phyloP scores from a whole-genome alignment of 768 basidiomycete genomes.

The Amanita subjunquillea region DNA sequence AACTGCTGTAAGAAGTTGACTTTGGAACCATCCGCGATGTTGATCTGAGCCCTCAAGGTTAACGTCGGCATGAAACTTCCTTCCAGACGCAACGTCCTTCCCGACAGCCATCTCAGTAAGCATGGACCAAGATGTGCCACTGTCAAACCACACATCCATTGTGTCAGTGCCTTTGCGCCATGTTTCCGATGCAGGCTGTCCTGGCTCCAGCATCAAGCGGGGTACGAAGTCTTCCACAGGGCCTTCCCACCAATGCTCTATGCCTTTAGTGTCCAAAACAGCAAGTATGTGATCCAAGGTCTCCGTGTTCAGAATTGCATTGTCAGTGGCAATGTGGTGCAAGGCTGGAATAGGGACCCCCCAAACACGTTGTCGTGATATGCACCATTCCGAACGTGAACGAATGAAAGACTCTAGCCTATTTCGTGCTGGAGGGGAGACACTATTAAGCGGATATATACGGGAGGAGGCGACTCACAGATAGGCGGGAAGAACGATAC shows the following conservation, averaged over 20 bases:
- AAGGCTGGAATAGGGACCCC: constrained; percentile 93
- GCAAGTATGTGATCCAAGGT: constrained; percentile 68
- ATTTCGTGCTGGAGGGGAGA: constrained; percentile 49
- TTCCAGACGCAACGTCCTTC: constrained; percentile 12
- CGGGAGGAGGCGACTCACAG: constrained; percentile 33
- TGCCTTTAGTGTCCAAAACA: constrained; percentile 64
- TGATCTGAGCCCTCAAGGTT: constrained; percentile 96
- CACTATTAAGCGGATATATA: neutral
- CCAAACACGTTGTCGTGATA: constrained; percentile 96
- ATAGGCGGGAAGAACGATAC: constrained; percentile 69
- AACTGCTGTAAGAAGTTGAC: constrained; percentile 77
- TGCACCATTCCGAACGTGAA: constrained; percentile 96
- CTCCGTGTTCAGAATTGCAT: constrained; percentile 50
- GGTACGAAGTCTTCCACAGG: constrained; percentile 76
- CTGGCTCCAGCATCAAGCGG: constrained; percentile 39
- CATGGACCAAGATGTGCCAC: constrained; percentile 90
- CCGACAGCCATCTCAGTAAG: constrained; percentile 33
- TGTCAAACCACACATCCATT: constrained; percentile 99
- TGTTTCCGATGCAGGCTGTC: constrained; percentile 24
- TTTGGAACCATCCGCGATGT: constrained; percentile 99
- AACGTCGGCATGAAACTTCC: constrained; percentile 59
- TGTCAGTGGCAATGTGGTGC: constrained; percentile 51
- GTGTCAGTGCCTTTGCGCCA: constrained; percentile 88
- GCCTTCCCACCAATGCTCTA: constrained; percentile 89
- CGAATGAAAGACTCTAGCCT: constrained; percentile 82